These are phyloP conservation scores for Magnusiomyces sp. DNA, from an alignment of 1,139 yeast species.

Conservation along the genomic window DNA sequence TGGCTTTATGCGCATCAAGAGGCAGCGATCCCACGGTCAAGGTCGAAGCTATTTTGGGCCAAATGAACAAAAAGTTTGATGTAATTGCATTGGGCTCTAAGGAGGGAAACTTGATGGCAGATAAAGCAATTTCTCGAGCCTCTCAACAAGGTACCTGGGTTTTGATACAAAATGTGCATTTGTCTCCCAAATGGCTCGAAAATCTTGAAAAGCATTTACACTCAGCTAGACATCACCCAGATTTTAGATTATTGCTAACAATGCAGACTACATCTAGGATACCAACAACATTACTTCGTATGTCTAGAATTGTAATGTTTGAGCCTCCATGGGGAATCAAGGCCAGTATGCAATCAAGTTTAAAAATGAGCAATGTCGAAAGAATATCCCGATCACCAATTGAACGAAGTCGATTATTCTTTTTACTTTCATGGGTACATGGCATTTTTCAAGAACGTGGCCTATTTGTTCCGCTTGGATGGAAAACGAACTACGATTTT, in stretches of 20 bases:
- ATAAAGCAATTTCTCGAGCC: conserved; percentile 42
- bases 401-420: conserved; percentile 43
- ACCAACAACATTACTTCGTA: conserved; percentile 48
- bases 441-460: conserved; percentile 51
- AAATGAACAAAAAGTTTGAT: conserved; percentile 26
- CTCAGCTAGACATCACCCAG: conserved; percentile 22
- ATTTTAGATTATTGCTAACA: conserved; percentile 53
- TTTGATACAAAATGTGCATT: conserved; percentile 68
- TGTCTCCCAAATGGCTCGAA: conserved; percentile 58
- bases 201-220: conserved; percentile 42
- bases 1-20: conserved; percentile 50
- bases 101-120: conserved; percentile 56
- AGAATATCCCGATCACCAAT: conserved; percentile 31
- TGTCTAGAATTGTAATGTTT: conserved; percentile 45
- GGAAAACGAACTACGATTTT: conserved; percentile 54
- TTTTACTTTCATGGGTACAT: conserved; percentile 64
- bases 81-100: conserved; percentile 68
- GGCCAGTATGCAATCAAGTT: conserved; percentile 34
- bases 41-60: conserved; percentile 40
- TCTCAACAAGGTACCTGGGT: conserved; percentile 54
- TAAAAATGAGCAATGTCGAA: conserved; percentile 26
- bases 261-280: conserved; percentile 43
- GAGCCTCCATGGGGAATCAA: conserved; percentile 60
- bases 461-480: conserved; percentile 56
- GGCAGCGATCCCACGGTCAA: conserved; percentile 62